A percentile compares a stretch with the other conserved stretches of the same genome.
Conservation (phyloP, 148 eudicot genomes). For the Cornus controversa region DNA sequence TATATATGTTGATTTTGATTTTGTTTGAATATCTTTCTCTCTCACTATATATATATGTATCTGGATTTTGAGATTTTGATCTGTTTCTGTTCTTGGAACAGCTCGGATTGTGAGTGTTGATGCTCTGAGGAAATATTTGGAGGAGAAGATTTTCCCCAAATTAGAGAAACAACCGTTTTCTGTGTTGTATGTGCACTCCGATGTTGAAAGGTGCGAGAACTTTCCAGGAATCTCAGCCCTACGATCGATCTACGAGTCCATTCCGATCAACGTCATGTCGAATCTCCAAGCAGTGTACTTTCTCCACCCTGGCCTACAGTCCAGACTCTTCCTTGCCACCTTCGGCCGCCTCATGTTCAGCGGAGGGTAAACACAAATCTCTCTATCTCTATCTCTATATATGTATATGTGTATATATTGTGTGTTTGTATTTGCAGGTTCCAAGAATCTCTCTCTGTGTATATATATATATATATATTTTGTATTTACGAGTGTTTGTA, state of each 20-base stretch:
- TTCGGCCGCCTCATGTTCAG: conserved; percentile 59
- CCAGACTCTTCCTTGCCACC: conserved; percentile 65
- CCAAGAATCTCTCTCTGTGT: no score
- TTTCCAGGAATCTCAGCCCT: conserved; percentile 61
- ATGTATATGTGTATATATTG: no score
- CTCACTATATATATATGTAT: no score
- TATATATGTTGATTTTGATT: background rate
- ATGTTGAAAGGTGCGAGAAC: conserved; percentile 39
- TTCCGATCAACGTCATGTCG: conserved; percentile 37
- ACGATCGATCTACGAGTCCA: conserved; percentile 46
- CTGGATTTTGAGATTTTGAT: background rate
- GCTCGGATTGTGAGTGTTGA: conserved; percentile 45
- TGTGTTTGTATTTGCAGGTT: background rate
- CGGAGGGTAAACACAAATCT: conserved; percentile 39
- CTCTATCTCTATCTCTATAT: background rate
- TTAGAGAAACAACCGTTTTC: conserved; percentile 41
- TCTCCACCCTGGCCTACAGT: conserved; percentile 58
- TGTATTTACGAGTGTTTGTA: background rate
- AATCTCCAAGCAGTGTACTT: conserved; percentile 60
- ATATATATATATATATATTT: no score
- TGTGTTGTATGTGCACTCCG: conserved; percentile 62
- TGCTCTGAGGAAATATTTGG: conserved; percentile 47
- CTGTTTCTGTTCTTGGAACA: conserved; percentile 5
- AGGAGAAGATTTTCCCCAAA: conserved; percentile 48
- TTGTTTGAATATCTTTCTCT: background rate